Evolutionary conservation across 2,329 filamentous ascomycete genomes (phyloP).

Genomic region (Massarina eburnea): DNA sequence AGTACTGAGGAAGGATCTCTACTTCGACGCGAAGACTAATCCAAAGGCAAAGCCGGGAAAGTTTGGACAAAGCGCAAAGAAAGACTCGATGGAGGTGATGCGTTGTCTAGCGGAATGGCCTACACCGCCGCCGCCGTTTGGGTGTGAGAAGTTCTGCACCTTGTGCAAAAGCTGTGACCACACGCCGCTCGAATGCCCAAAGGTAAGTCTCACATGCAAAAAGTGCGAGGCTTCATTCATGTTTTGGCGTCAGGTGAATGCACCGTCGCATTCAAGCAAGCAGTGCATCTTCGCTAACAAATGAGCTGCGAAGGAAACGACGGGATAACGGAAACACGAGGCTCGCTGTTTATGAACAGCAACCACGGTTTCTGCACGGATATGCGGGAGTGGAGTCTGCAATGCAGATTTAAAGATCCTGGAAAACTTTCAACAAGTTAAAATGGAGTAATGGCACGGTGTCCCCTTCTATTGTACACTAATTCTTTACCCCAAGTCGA

Average conservation of each 20-base stretch:
- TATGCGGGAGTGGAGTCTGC: no score
- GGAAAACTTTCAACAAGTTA: no score
- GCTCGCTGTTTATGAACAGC: no score
- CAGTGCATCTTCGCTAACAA: no score
- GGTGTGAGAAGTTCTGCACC: constrained; percentile 12
- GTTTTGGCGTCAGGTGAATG: constrained; percentile 14
- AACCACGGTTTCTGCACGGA: no score
- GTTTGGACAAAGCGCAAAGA: constrained; percentile 10
- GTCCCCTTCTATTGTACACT: no score
- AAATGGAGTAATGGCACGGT: no score
- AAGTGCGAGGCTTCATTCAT: constrained; percentile 5
- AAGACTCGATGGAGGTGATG: constrained; percentile 11
- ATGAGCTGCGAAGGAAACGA: no score
- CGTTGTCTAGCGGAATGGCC: constrained; percentile 16
- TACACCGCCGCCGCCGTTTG: constrained; percentile 16
- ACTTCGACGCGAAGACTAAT: constrained; percentile 4
- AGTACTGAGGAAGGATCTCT: constrained; percentile 10
- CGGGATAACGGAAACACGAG: no score
- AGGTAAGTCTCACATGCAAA: constrained; percentile 7
- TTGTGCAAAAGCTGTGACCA: constrained; percentile 10
- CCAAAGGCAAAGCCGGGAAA: constrained; percentile 11
- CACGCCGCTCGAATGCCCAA: constrained; percentile 6
- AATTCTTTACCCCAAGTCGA: no score
- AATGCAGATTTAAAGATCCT: no score
- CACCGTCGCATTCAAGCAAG: no score